Evolutionary conservation across 2,329 filamentous ascomycete species (phyloP).

Genomic region (Colletotrichum australisinense): DNA sequence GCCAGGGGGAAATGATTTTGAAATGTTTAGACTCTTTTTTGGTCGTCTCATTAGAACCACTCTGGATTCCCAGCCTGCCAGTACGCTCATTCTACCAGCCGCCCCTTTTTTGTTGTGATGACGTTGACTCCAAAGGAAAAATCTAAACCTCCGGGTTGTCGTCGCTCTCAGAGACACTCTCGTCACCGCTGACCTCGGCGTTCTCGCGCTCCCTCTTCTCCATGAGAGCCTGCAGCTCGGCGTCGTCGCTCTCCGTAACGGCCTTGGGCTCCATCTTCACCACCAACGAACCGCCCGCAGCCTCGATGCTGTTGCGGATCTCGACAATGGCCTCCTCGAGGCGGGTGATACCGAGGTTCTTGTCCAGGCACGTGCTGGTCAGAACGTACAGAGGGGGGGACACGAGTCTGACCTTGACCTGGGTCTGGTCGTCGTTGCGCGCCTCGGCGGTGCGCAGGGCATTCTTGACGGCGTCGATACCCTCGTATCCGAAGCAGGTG

Average conservation of each 20-base stretch:
- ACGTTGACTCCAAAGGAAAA: slow-evolving; percentile 46
- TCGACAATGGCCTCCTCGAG: slow-evolving; percentile 91
- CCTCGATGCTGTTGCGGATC: slow-evolving; percentile 83
- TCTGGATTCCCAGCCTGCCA: slow-evolving; percentile 32
- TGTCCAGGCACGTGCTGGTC: slow-evolving; percentile 95
- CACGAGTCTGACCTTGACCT: slow-evolving; percentile 99
- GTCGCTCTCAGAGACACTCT: slow-evolving; percentile 95
- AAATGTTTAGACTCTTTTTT: slow-evolving; percentile 28
- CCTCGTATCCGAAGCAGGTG: slow-evolving; percentile 94
- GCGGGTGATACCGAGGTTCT: slow-evolving; percentile 83
- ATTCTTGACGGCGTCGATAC: slow-evolving; percentile 97
- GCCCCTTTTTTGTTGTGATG: slow-evolving; percentile 31
- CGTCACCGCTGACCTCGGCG: slow-evolving; percentile 96
- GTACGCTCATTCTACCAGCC: slow-evolving; percentile 37
- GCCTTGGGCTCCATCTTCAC: slow-evolving; percentile 99
- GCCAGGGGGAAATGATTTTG: not conserved
- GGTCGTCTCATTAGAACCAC: slow-evolving; percentile 34
- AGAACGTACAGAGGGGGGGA: slow-evolving; percentile 96
- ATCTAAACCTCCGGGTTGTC: slow-evolving; percentile 66
- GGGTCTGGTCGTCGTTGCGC: slow-evolving; percentile 89
- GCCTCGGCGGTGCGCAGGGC: slow-evolving; percentile 92
- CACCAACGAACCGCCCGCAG: slow-evolving; percentile 80
- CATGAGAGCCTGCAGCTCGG: slow-evolving; percentile 96
- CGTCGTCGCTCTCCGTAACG: slow-evolving; percentile 98
- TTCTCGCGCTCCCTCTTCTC: slow-evolving; percentile 99